Base-by-base conservation (phyloP, 331 rosid genomes). In the Cydonia oblonga region DNA sequence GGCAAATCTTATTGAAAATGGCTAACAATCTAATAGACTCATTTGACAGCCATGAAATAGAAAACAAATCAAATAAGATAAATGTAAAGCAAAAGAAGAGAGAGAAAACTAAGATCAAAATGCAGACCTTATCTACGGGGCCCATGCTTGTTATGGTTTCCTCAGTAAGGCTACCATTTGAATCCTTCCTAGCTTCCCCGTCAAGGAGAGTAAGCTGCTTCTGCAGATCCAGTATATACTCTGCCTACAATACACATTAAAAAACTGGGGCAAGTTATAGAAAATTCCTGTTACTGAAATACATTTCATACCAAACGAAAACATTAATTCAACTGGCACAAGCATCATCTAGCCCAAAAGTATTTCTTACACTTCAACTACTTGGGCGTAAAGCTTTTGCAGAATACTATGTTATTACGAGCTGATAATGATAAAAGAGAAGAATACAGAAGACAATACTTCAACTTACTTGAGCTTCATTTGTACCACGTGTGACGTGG, bases 401-500 rank as follows among this genome's bases (percentile, higher is more conserved):
- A 15, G 23, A 7, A 42, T 29, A 67, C 9, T 10, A 58, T 11
- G 10, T 25, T 44, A 44, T 11, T 40, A 40, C 1, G 4, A 44
- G 58, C 15, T 23, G 25, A 23, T 23, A 15, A 24, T 23, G 56
- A 40, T 2, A 24, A 38, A 38, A 54, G 42, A 35, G 42, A 35
- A 35, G 42, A 56, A 22, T 3, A 75, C 54, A 9, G 32, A 69
- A 69, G 44, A 14, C n/a, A 61, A 30, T 67, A 65, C 70, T 30
- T 20, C 70, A 64, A 70, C 86, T 89, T 84, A 93, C 98, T 74
- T 88, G 96, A 77, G 86, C 59, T 79, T 82, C 96, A 65, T 69
- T 77, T 2, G 96, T 91, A 59, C 96, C 86, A 25, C 96, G 98
- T 51, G 98, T 91, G 76, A 93, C 98, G 30, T 93, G 98, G 13